These are phyloP conservation scores for Iberis pinnata DNA, from an alignment of 345 rosid genomes.

Conservation along the genomic window DNA sequence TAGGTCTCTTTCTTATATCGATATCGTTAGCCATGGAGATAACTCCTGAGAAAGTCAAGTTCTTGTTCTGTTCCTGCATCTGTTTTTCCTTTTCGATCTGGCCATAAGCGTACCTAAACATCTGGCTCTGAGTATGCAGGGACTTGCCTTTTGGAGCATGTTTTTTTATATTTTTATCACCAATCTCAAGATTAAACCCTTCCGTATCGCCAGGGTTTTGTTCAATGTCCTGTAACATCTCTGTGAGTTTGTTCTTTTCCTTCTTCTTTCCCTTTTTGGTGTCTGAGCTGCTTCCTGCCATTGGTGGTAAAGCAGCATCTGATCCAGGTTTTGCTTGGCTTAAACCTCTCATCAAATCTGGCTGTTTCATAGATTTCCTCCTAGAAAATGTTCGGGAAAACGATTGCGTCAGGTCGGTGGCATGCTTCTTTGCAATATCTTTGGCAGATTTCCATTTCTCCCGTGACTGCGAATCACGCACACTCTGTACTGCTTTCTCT, in stretches of 20 bases:
- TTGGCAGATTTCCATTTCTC: slow-evolving; percentile 93
- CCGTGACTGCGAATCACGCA: slow-evolving; percentile 62
- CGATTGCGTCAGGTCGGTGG: slow-evolving; percentile 55
- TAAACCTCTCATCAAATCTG: slow-evolving; percentile 40
- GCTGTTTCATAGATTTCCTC: slow-evolving; percentile 47
- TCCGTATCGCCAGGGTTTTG: slow-evolving; percentile 56
- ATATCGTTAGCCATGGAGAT: slow-evolving; percentile 71
- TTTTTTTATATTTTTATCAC: slow-evolving; percentile 61
- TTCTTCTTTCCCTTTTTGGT: slow-evolving; percentile 56
- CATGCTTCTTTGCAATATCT: slow-evolving; percentile 77
- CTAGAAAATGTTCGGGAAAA: slow-evolving; percentile 83
- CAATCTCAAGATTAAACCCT: slow-evolving; percentile 75
- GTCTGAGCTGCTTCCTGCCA: slow-evolving; percentile 29
- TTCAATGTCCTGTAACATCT: slow-evolving; percentile 76
- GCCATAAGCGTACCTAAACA: slow-evolving; percentile 86
- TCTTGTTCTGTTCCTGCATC: slow-evolving; percentile 74
- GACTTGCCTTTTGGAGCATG: slow-evolving; percentile 69
- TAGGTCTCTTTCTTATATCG: slow-evolving; percentile 64
- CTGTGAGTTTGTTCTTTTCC: slow-evolving; percentile 58
- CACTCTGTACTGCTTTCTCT: slow-evolving; percentile 84
- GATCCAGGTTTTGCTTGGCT: slow-evolving; percentile 57
- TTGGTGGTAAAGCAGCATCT: slow-evolving; percentile 51
- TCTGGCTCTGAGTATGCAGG: slow-evolving; percentile 90
- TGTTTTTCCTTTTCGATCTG: slow-evolving; percentile 93
- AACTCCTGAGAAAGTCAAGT: slow-evolving; percentile 87